A percentile compares a stretch with the other conserved stretches of the same genome.
phyloP scores from a whole-genome alignment of 2,329 filamentous ascomycete species.

The Trichoderma citrinoviride region DNA sequence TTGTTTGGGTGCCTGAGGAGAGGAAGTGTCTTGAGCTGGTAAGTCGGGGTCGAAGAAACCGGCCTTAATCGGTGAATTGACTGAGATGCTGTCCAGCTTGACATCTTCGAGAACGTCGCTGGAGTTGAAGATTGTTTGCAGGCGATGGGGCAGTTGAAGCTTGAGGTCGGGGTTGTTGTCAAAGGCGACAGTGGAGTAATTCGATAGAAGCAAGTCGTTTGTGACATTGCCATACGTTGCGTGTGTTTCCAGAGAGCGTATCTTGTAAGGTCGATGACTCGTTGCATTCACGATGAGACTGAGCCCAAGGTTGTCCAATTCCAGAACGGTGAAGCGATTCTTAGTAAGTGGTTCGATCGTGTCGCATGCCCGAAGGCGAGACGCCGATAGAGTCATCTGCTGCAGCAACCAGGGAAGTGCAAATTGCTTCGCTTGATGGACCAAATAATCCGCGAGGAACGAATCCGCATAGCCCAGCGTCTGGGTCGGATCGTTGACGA shows the following conservation, averaged over 20 bases:
- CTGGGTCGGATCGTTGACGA: background rate
- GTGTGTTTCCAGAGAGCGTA: background rate
- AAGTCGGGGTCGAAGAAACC: background rate
- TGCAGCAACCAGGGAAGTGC: background rate
- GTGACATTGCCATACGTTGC: background rate
- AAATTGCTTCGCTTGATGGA: background rate
- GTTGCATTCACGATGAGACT: background rate
- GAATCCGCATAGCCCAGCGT: background rate
- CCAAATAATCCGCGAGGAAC: background rate
- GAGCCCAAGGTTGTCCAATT: background rate
- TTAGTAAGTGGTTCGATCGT: background rate
- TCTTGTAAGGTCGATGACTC: background rate
- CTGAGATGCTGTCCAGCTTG: background rate
- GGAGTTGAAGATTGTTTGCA: background rate
- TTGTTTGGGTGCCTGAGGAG: constrained; percentile 5
- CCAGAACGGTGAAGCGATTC: background rate
- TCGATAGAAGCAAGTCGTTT: background rate
- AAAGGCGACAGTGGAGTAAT: background rate
- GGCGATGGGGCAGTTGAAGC: background rate
- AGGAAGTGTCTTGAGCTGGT: background rate
- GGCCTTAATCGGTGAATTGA: background rate
- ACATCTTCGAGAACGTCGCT: background rate
- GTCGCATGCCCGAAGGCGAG: background rate
- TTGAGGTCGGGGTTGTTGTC: background rate
- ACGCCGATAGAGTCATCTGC: background rate